Conservation (phyloP, 345 rosid genomes). For the Kernera saxatilis region DNA sequence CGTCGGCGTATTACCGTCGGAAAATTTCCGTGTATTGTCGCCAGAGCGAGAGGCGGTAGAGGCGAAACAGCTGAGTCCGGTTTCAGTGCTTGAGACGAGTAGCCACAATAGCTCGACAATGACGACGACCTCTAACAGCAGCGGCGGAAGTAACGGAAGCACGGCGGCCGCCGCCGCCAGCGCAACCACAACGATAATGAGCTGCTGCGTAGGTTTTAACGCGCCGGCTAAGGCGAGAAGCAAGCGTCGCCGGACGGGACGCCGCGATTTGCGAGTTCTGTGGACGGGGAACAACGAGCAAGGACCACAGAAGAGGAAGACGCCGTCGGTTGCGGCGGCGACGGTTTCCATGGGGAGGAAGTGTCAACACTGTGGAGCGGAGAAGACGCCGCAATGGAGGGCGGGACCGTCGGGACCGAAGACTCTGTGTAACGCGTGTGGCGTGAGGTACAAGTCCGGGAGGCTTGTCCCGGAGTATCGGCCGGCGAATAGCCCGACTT, state of each 20-base stretch:
- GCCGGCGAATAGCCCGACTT: slow-evolving; percentile 76
- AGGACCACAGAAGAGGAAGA: slow-evolving; percentile 32
- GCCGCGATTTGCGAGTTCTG: slow-evolving; percentile 29
- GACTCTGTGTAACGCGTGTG: slow-evolving; percentile 85
- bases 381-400: slow-evolving; percentile 91
- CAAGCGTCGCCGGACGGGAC: slow-evolving; percentile 44
- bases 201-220: slow-evolving; percentile 35
- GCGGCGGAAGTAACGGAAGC: slow-evolving; percentile 25
- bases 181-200: slow-evolving; percentile 28
- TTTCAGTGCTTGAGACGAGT: slow-evolving; percentile 64
- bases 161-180: neutral
- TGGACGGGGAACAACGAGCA: slow-evolving; percentile 21
- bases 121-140: slow-evolving; percentile 33
- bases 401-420: slow-evolving; percentile 78
- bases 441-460: slow-evolving; percentile 83
- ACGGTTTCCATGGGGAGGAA: slow-evolving; percentile 49
- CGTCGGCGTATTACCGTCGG: slow-evolving; percentile 30
- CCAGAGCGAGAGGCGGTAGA: slow-evolving; percentile 18
- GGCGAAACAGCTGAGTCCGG: slow-evolving; percentile 51
- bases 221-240: slow-evolving; percentile 61
- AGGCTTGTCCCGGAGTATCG: slow-evolving; percentile 80
- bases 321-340: neutral
- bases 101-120: slow-evolving; percentile 35
- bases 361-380: slow-evolving; percentile 78
- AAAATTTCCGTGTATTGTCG: slow-evolving; percentile 2